phyloP scores from a whole-genome alignment of 2,329 filamentous ascomycete genomes.

The Ambrosiella cleistominuta region DNA sequence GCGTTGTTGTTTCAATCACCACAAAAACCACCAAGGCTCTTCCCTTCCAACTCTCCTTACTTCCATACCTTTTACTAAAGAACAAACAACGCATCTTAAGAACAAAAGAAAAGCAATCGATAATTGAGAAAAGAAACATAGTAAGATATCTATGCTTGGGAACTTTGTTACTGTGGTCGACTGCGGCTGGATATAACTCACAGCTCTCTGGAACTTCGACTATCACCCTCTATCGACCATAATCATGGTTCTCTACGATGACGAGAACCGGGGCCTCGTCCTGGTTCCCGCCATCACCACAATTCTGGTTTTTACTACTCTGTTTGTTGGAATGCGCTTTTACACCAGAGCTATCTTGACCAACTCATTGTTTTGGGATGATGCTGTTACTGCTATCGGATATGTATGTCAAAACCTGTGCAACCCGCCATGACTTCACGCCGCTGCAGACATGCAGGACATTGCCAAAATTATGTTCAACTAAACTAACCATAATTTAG shows the following conservation, averaged over 20 bases:
- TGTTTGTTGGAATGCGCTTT: conserved; percentile 10
- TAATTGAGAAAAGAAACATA: too few relatives aligned
- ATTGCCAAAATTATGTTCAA: not conserved
- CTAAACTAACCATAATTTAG: conserved; percentile 1
- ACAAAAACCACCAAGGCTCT: not conserved
- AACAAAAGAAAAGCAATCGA: too few relatives aligned
- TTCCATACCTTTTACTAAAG: not conserved
- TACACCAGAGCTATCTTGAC: conserved; percentile 9
- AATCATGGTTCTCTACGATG: not conserved
- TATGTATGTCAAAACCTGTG: conserved; percentile 7
- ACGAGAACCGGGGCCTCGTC: not conserved
- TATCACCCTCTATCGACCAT: not conserved
- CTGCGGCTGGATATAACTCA: not conserved
- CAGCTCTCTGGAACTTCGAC: not conserved
- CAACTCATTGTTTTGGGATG: conserved; percentile 9
- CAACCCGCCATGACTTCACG: not conserved
- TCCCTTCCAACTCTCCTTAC: not conserved
- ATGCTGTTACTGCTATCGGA: not conserved
- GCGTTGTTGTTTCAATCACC: not conserved
- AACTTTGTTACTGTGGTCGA: too few relatives aligned
- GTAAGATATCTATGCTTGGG: too few relatives aligned
- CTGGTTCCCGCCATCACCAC: conserved; percentile 6
- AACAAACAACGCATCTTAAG: too few relatives aligned
- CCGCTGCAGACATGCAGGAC: not conserved
- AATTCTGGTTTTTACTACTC: not conserved